phyloP scores from a whole-genome alignment of 2,329 filamentous ascomycete genomes.

The Sodiomyces alkalinus region DNA sequence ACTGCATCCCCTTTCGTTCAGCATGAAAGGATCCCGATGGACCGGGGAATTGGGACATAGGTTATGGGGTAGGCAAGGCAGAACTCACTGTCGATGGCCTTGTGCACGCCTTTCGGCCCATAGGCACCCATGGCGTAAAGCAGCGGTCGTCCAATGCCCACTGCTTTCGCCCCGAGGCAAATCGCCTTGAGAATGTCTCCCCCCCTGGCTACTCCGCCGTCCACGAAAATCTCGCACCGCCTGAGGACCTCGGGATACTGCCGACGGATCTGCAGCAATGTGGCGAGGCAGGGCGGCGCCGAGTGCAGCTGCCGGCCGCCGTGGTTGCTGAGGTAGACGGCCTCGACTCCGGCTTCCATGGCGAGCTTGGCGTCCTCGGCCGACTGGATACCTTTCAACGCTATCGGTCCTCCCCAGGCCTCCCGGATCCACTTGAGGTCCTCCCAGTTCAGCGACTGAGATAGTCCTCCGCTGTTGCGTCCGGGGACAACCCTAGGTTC shows the following conservation, averaged over 20 bases:
- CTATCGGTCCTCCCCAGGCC: constrained; percentile 37
- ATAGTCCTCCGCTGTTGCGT: too few species aligned
- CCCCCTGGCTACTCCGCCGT: constrained; percentile 49
- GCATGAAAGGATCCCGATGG: constrained; percentile 7
- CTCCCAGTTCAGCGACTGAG: too few species aligned
- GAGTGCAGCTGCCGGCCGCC: constrained; percentile 43
- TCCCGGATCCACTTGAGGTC: constrained; percentile 49
- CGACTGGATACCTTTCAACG: constrained; percentile 58
- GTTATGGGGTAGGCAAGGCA: not conserved
- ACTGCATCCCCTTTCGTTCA: constrained; percentile 15
- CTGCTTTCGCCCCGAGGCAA: constrained; percentile 47
- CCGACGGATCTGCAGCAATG: constrained; percentile 46
- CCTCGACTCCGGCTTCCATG: constrained; percentile 45
- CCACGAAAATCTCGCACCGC: constrained; percentile 44
- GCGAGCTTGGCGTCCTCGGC: constrained; percentile 46
- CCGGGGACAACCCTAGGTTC: too few species aligned
- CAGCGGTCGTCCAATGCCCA: constrained; percentile 46
- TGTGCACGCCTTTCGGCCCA: constrained; percentile 40
- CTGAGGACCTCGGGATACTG: constrained; percentile 45
- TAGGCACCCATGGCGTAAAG: constrained; percentile 46
- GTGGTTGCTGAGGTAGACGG: constrained; percentile 57
- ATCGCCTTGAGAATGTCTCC: constrained; percentile 54
- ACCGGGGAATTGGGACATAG: not conserved
- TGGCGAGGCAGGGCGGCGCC: constrained; percentile 37
- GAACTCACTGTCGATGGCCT: constrained; percentile 34